These are phyloP conservation scores for Dacryopinax spathularia DNA, from an alignment of 768 basidiomycete species.

Conservation along the genomic window DNA sequence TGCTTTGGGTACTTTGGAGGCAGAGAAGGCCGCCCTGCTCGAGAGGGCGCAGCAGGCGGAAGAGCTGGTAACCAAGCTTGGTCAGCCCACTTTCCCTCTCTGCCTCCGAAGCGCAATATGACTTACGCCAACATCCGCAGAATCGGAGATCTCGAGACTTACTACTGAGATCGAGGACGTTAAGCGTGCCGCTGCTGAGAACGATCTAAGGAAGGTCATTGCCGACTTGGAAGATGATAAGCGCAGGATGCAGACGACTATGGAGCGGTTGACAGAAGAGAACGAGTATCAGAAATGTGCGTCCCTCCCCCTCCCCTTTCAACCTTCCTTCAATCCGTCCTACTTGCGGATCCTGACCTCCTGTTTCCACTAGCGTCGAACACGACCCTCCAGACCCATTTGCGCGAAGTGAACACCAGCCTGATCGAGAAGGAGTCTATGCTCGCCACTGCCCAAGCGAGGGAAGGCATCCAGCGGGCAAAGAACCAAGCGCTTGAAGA, in stretches of 20 bases:
- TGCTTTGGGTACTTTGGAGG: background rate
- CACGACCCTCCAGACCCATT: background rate
- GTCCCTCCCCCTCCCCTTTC: background rate
- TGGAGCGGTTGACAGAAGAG: background rate
- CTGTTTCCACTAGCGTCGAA: background rate
- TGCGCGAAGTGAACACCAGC: background rate
- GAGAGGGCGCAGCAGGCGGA: background rate
- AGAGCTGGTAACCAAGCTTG: background rate
- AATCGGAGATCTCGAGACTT: background rate
- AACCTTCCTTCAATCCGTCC: too few species aligned
- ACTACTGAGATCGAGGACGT: background rate
- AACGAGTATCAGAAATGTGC: background rate
- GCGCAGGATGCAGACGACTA: background rate
- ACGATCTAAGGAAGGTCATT: background rate
- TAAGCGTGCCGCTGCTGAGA: background rate
- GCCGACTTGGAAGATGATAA: background rate
- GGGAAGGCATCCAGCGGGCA: background rate
- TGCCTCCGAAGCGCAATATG: background rate
- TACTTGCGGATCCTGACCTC: background rate
- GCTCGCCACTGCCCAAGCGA: background rate
- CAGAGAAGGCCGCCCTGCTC: background rate
- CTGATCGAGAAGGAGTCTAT: background rate
- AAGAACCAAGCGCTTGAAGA: conserved; percentile 72
- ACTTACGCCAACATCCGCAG: background rate
- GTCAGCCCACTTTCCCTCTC: background rate